Evolutionary conservation across 768 basidiomycete genomes (phyloP), one percentile per base, ranked within the genome.

Genomic region (Trametes coccinea): DNA sequence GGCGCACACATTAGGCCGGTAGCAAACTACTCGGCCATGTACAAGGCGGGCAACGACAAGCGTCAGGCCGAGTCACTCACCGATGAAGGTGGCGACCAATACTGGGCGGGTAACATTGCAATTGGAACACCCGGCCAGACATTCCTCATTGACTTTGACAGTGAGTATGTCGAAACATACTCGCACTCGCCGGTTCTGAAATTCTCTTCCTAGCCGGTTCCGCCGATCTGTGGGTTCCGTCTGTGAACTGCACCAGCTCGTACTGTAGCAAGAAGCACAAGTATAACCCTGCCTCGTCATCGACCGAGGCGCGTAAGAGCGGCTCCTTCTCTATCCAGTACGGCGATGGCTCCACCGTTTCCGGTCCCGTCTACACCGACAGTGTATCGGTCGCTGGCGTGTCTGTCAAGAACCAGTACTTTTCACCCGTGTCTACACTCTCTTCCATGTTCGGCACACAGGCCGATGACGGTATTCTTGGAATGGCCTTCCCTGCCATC

Each of bases 71-170:
- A 69, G 50, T n/a, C 65, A 1, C 66, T 72, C 16, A 61, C 52
- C 9, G 67, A 73, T 45, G 59, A 73, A 22, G 59, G 52, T 8
- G 30, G 49, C 6, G 60, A 68, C 54, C 22, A 39, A 27, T 64
- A 56, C 34, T 83, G 82, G 82, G 74, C 75, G 37, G 81, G 80
- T 22, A 57, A 70, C 9, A 78, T 83, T 43, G 66, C 66, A 16
- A 77, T 83, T 16, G 83, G 83, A 11, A 81, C 78, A 13, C 83
- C 83, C n/a, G 64, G 62, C 2, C 70, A 73, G 61, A 66, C 62
- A 6, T 69, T 75, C 55, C 5, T 37, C 33, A 60, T 66, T 11
- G 58, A 66, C 51, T 66, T 66, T 17, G 65, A 66, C 52, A 66
- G 62, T 64, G 29, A 30, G 62, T 53, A 13, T 3, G 9, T 22